phyloP scores from a whole-genome alignment of 495 filamentous ascomycete genomes.

The Xanthoparmelia taractica region DNA sequence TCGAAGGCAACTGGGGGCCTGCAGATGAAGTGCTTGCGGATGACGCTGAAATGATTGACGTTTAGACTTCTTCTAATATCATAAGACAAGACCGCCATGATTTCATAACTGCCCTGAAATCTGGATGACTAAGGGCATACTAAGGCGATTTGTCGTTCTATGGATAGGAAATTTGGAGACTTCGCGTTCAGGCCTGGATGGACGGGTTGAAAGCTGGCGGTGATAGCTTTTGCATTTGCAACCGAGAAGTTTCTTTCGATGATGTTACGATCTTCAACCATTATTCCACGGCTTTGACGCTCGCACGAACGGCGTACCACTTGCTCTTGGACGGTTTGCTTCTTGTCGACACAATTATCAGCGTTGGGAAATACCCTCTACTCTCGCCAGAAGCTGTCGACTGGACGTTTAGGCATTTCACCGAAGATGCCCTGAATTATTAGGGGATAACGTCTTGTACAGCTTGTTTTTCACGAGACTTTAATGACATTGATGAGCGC shows the following conservation, averaged over 20 bases:
- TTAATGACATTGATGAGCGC: conserved; percentile 1
- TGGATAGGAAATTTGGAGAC: conserved; percentile 15
- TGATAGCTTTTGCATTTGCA: conserved; percentile 18
- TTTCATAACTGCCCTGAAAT: conserved; percentile 13
- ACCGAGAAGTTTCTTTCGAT: background rate
- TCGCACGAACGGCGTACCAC: background rate
- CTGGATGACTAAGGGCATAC: conserved; percentile 10
- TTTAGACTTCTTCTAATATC: conserved; percentile 29
- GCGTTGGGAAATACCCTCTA: conserved; percentile 2
- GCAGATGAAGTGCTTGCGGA: conserved; percentile 61
- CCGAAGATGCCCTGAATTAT: background rate
- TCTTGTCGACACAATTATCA: conserved; percentile 4
- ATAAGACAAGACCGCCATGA: background rate
- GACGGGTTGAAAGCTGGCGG: conserved; percentile 1
- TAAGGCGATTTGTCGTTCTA: conserved; percentile 10
- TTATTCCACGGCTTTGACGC: conserved; percentile 10
- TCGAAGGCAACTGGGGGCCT: conserved; percentile 93
- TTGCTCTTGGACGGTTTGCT: background rate
- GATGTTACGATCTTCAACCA: conserved; percentile 18
- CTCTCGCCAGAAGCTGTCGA: conserved; percentile 1
- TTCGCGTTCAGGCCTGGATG: conserved; percentile 2
- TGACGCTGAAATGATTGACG: conserved; percentile 69
- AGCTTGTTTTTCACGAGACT: conserved; percentile 1
- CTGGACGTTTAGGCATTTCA: background rate
- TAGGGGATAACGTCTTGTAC: background rate